These are phyloP conservation scores for Pestalotiopsis sp. DNA, from an alignment of 2,329 filamentous ascomycete species.

Conservation along the genomic window DNA sequence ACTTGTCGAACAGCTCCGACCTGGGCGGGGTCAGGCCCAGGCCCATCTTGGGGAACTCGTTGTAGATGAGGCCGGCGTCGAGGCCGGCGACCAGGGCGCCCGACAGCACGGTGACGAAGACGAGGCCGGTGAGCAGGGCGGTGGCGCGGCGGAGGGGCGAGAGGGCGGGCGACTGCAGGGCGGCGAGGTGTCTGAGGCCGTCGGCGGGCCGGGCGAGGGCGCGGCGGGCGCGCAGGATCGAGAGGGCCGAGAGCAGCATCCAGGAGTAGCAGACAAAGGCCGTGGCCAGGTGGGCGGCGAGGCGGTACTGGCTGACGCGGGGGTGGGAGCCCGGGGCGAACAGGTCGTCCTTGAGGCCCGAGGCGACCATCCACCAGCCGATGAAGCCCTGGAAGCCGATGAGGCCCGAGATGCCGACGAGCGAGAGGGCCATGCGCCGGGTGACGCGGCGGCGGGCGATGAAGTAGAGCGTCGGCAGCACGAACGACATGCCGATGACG, in stretches of 20 bases:
- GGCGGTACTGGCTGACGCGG: conserved; percentile 90
- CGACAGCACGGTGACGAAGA: conserved; percentile 91
- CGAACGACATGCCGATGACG: conserved; percentile 86
- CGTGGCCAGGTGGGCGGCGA: conserved; percentile 85
- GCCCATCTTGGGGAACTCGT: conserved; percentile 97
- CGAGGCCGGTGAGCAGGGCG: conserved; percentile 69
- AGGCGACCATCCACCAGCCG: conserved; percentile 99
- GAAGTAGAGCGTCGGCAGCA: conserved; percentile 87
- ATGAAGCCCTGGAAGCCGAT: conserved; percentile 96
- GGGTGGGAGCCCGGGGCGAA: conserved; percentile 91
- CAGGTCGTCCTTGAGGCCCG: conserved; percentile 91
- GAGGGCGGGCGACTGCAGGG: conserved; percentile 69
- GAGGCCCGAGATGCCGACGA: conserved; percentile 81
- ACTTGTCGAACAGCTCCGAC: conserved; percentile 80
- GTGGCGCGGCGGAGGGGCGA: conserved; percentile 74
- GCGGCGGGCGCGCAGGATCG: conserved; percentile 77
- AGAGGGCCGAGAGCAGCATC: conserved; percentile 89
- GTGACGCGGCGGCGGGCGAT: conserved; percentile 79
- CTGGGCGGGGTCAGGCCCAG: conserved; percentile 78
- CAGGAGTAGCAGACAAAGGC: conserved; percentile 92
- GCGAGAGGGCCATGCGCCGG: conserved; percentile 72
- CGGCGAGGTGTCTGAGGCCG: conserved; percentile 61
- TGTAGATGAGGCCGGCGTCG: conserved; percentile 97
- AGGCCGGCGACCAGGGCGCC: conserved; percentile 92
- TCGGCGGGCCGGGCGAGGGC: conserved; percentile 69